Conservation (phyloP, 768 basidiomycete species). For the Trametes cingulata region DNA sequence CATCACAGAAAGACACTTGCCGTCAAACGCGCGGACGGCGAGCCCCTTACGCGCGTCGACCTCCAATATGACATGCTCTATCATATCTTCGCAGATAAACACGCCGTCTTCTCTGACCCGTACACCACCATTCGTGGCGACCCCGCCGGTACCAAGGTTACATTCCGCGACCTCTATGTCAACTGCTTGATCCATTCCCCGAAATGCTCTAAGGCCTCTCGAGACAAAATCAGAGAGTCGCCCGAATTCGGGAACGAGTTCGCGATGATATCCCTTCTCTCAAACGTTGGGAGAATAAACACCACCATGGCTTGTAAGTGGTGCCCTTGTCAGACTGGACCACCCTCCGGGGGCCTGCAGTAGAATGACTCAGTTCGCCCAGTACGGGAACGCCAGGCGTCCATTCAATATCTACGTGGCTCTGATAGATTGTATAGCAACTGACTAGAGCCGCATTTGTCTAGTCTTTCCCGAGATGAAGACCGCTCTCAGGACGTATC, state of each 20-base stretch:
- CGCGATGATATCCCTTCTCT: slow-evolving; percentile 71
- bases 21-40: slow-evolving; percentile 58
- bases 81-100: slow-evolving; percentile 44
- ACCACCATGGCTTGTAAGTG: slow-evolving; percentile 80
- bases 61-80: slow-evolving; percentile 59
- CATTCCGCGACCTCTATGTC: slow-evolving; percentile 51
- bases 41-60: slow-evolving; percentile 65
- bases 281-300: slow-evolving; percentile 80
- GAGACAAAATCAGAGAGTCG: slow-evolving; percentile 68
- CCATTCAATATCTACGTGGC: not conserved
- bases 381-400: not conserved
- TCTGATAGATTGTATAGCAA: not conserved
- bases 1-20: slow-evolving; percentile 43
- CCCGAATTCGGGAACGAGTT: slow-evolving; percentile 64
- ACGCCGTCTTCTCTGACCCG: slow-evolving; percentile 63
- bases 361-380: not conserved
- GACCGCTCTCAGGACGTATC: slow-evolving; percentile 74
- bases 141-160: slow-evolving; percentile 34
- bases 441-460: not conserved
- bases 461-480: slow-evolving; percentile 81
- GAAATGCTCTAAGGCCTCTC: slow-evolving; percentile 69
- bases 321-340: not conserved
- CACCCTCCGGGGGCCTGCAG: no score
- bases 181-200: slow-evolving; percentile 53
- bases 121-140: slow-evolving; percentile 45